Evolutionary conservation across 2,329 filamentous ascomycete genomes (phyloP), one percentile per base, ranked within the genome.

Genomic region (Calonectria naviculata): DNA sequence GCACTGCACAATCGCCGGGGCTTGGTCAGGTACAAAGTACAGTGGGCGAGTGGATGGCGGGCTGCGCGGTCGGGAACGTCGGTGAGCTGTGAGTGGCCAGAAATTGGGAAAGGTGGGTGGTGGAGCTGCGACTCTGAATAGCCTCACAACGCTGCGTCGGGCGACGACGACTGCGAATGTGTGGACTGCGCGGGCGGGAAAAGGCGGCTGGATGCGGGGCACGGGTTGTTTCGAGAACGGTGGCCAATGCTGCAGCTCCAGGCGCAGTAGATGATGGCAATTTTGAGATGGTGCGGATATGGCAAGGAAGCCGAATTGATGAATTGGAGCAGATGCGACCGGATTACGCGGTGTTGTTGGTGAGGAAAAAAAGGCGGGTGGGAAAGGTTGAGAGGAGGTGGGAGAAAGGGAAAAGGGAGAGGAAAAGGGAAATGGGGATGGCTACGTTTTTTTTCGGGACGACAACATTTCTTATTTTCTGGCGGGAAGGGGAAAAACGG

Each of bases 401-500:
- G 71, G 73, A 72, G 56, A 72, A 70, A 58, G 71, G 70, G 71
- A 65, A 73, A 78, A 76, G 74, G 69, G 71, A 75, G 73, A 76
- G 71, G 74, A 74, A 70, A 77, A 71, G 76, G 73, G 76, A 76
- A 75, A 83, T 84, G 85, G 86, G 85, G 86, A 89, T 87, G 85
- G 84, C 84, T 87, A 85, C 85, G 82, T 84, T 86, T 86, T 87
- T 85, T 78, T 87, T 84, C 75, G 70, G 84, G 80, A 80, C 81
- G 77, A 78, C 81, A 83, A 82, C 77, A 81, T 84, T 84, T 83
- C 83, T 85, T 83, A 82, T 83, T 83, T 84, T 83, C 83, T 81
- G 82, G 80, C 82, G 80, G 76, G 76, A 78, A 80, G 71, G 79
- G 81, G 81, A 87, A 87, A 87, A 87, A 84, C 84, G 85, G 86